phyloP scores from a whole-genome alignment of 116 monocot genomes.

The Papilionanthe hybrid region DNA sequence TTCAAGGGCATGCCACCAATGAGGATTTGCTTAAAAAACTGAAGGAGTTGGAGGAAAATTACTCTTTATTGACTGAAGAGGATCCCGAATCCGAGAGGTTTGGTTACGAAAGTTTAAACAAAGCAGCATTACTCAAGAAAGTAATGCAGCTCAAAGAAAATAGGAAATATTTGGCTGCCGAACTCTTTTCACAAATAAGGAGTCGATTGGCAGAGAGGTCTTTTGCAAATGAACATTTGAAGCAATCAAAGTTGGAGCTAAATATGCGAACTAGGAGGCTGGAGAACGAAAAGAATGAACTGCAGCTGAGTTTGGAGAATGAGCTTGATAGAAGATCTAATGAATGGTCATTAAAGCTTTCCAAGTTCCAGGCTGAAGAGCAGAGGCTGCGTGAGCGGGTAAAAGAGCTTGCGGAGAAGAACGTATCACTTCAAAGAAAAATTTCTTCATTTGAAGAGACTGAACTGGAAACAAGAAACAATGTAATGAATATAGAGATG shows the following conservation, averaged over 20 bases:
- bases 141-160: conserved; percentile 42
- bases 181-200: conserved; percentile 61
- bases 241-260: conserved; percentile 45
- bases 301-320: conserved; percentile 63
- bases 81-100: conserved; percentile 34
- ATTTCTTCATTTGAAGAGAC: conserved; percentile 48
- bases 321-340: conserved; percentile 79
- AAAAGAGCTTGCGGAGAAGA: conserved; percentile 81
- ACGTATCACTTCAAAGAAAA: conserved; percentile 74
- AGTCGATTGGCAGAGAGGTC: conserved; percentile 55
- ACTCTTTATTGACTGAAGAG: conserved; percentile 24
- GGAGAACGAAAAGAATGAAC: conserved; percentile 71
- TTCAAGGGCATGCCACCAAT: conserved; percentile 33
- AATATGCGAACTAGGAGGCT: conserved; percentile 62
- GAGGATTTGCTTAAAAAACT: conserved; percentile 39
- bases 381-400: conserved; percentile 66
- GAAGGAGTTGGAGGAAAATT: conserved; percentile 51
- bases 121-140: conserved; percentile 32
- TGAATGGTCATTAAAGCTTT: conserved; percentile 63
- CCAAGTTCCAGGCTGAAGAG: conserved; percentile 71
- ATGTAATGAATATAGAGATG: conserved; percentile 49
- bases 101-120: conserved; percentile 14
- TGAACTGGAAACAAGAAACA: conserved; percentile 34
- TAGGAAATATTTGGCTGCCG: conserved; percentile 47
- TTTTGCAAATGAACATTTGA: conserved; percentile 38